These are phyloP conservation scores for Podila horticola DNA, from an alignment of 192 early-diverging fungal genomes.

Conservation along the genomic window DNA sequence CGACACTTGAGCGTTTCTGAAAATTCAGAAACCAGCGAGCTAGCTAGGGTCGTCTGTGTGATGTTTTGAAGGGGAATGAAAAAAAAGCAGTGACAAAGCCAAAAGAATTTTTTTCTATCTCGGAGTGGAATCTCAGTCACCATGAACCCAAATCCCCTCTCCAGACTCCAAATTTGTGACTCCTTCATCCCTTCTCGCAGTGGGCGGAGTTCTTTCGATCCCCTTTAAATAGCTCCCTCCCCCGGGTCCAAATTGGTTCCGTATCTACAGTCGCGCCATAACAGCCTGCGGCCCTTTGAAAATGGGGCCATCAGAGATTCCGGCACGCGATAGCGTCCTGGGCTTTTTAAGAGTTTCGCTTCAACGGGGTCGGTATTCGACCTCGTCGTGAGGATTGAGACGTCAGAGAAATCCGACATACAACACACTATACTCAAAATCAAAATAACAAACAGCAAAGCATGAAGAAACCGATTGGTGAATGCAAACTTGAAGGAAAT, in stretches of 20 bases:
- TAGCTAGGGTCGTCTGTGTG: no score
- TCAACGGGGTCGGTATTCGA: neutral
- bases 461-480: neutral
- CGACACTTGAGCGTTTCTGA: no score
- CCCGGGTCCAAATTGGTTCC: neutral
- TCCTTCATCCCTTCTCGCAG: neutral
- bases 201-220: neutral
- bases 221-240: neutral
- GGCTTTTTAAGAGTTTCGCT: conserved; percentile 5
- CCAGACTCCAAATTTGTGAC: neutral
- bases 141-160: no score
- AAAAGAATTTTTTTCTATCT: no score
- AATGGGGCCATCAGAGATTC: conserved; percentile 4
- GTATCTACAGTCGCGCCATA: conserved; percentile 2
- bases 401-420: conserved; percentile 3
- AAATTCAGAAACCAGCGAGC: no score
- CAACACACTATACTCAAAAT: neutral
- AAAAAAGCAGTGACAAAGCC: no score
- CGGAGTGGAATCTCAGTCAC: no score
- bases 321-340: conserved; percentile 1
- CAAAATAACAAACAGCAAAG: neutral
- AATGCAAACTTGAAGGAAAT: no score
- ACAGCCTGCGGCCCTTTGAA: neutral
- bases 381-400: neutral
- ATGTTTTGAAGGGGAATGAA: no score